These are phyloP conservation scores for Medicago lupulina DNA, from an alignment of 306 rosid species.

Conservation along the genomic window DNA sequence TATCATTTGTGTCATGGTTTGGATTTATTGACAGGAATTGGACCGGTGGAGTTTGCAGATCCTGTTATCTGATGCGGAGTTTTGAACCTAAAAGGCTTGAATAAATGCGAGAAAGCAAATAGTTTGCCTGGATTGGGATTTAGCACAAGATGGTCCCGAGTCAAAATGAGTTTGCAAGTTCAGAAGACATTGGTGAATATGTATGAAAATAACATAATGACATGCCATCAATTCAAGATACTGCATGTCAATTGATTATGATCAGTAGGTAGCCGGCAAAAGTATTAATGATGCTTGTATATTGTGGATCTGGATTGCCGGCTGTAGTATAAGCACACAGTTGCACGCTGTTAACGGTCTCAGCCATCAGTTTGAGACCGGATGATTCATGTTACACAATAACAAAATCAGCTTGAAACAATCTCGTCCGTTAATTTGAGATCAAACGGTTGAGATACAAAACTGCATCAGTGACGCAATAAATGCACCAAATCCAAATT, in stretches of 20 bases:
- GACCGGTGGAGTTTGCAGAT: slow-evolving; percentile 36
- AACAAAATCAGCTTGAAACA: no score
- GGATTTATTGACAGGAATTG: slow-evolving; percentile 36
- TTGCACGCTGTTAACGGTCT: no score
- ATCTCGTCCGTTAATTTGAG: no score
- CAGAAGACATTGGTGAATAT: slow-evolving; percentile 20
- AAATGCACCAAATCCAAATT: no score
- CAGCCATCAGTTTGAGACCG: no score
- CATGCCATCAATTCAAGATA: slow-evolving; percentile 31
- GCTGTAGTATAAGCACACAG: no score
- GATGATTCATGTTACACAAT: no score
- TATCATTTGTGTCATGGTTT: slow-evolving; percentile 58
- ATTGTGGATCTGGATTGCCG: slow-evolving; percentile 25
- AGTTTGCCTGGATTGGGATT: slow-evolving; percentile 31
- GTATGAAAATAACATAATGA: slow-evolving; percentile 21
- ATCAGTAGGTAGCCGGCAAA: slow-evolving; percentile 43
- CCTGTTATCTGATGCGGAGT: slow-evolving; percentile 35
- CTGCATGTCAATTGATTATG: slow-evolving; percentile 41
- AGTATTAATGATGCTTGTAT: slow-evolving; percentile 60
- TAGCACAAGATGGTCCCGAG: slow-evolving; percentile 7
- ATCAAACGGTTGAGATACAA: no score
- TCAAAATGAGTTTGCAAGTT: slow-evolving; percentile 40
- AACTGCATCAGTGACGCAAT: no score
- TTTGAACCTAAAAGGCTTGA: slow-evolving; percentile 39
- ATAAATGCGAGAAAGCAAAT: slow-evolving; percentile 30